Evolutionary conservation across 2,329 filamentous ascomycete species (phyloP), one percentile per base, ranked within the genome.

Genomic region (Pezicula radicicola): DNA sequence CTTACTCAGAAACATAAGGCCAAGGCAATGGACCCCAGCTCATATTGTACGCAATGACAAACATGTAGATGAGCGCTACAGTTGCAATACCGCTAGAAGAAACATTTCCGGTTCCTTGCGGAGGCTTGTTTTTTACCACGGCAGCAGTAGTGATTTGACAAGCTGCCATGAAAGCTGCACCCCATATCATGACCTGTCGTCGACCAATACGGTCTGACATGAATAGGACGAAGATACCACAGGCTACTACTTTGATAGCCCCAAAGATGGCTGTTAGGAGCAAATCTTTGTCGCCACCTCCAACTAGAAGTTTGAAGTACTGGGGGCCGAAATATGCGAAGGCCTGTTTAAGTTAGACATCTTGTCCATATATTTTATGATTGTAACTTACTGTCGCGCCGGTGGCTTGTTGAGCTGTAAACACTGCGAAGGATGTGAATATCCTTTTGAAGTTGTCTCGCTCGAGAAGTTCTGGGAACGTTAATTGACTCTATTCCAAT

Each of bases 251-350:
- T 62, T 80, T 80, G 53, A 77, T 72, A 7, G 78, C 64, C 3
- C 77, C 76, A 41, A 80, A 80, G 63, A 79, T 77, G 9, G 76
- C 77, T 1, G 74, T 79, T 48, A 80, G 70, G 7, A 79, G 66
- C 37, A 77, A 72, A 28, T 68, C 65, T n/a, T 73, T 67, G 40
- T 71, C 63, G 4, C 75, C 75, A 12, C 74, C 75, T 4, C 76
- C 76, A 9, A 79, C 74, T 9, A 58, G 50, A 3, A 75, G 69
- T 13, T 67, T 66, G 63, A 80, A 80, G 39, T 80, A 74, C 58
- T 80, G 77, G 1, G 74, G 76, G 1, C 75, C 75, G 57, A 76
- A 79, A 56, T 79, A 78, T 3, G 76, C 76, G 19, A 79, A 61
- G 0, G 74, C 40, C 40, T 42, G 16, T 13, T 13, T 12, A 12